Base-by-base conservation (phyloP, 1,139 yeast species). In the Suhomyces choctaworum region DNA sequence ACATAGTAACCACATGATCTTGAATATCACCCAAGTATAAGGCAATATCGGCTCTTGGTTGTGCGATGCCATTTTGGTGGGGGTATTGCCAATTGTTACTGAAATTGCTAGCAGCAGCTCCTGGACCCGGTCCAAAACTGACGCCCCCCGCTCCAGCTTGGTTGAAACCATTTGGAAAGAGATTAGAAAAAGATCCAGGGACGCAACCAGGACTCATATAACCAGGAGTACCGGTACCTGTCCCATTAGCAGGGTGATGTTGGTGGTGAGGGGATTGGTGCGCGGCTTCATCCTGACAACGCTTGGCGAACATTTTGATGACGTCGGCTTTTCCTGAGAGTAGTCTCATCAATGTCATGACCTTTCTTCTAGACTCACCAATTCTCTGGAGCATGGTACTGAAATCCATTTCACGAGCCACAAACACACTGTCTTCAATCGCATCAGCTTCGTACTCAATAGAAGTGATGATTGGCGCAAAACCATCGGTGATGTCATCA, bases 1-100 rank as follows among this genome's bases (percentile, higher is more conserved):
- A 85, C 97, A 90, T 90, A 12, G 97, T 90, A 43, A 90, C 81
- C 51, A 90, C 86, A 74, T 90, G 98, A 73, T 90, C 97, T 65
- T 90, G 97, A 53, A 90, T 90, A 79, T 92, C 98, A 41, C 97
- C 97, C 44, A 92, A 65, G 58, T 90, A 92, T 45, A 92, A 70
- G 0, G 92, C 92, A 54, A 84, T 84, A 52, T 84, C 92, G 12
- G 83, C 89, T 52, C 94, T 71, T 39, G 92, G 92, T 54, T 81
- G 86, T 0, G 82, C 78, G 14, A 47, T 25, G 26, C 30, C 34
- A 17, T 19, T 31, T 14, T 22, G 34, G 24, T 36, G 11, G 24
- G 29, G 26, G 39, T 34, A 35, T 11, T 45, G 51, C 40, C 44
- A 37, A 12, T 46, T 28, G 50, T 6, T 47, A 31, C 30, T 39